A percentile compares a stretch with the other conserved stretches of the same genome.
Conservation (phyloP, 108 stramenopile species). For the Cylindrotheca fusiformis region DNA sequence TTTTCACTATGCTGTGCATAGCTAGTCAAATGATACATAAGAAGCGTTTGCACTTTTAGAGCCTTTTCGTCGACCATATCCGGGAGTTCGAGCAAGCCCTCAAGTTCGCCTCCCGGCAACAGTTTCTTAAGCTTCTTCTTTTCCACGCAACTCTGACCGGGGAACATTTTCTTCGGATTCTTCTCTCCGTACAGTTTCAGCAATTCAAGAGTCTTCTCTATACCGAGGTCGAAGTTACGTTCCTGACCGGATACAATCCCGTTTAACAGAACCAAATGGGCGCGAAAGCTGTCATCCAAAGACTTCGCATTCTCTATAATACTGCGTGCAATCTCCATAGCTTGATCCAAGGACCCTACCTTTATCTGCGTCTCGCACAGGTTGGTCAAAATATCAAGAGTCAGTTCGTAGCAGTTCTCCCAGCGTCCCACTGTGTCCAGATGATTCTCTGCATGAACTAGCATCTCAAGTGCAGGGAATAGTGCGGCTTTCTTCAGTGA, state of each 20-base stretch:
- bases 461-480: slow-evolving; percentile 30
- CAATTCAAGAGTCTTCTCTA: slow-evolving; percentile 12
- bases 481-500: slow-evolving; percentile 37
- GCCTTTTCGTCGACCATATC: slow-evolving; percentile 20
- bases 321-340: slow-evolving; percentile 2
- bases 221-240: slow-evolving; percentile 19
- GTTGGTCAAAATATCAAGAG: slow-evolving; percentile 25
- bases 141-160: slow-evolving; percentile 20
- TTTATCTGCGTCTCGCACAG: slow-evolving; percentile 18
- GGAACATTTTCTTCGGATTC: slow-evolving; percentile 19
- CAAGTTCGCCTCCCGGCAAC: slow-evolving; percentile 16
- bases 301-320: slow-evolving; percentile 23
- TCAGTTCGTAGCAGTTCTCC: slow-evolving; percentile 28
- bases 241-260: slow-evolving; percentile 13
- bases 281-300: slow-evolving; percentile 37
- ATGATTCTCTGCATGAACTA: slow-evolving; percentile 21
- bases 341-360: slow-evolving; percentile 17
- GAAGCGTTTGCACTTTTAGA: background rate
- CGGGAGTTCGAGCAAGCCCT: slow-evolving; percentile 13
- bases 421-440: slow-evolving; percentile 19
- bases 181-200: slow-evolving; percentile 26
- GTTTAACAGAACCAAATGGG: slow-evolving; percentile 12
- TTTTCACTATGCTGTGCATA: background rate
- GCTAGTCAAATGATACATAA: slow-evolving; percentile 1
- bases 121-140: slow-evolving; percentile 8